A percentile compares a stretch with the other conserved stretches of the same genome.
phyloP scores from a whole-genome alignment of 2,329 filamentous ascomycete genomes.

The Stemphylium beticola region DNA sequence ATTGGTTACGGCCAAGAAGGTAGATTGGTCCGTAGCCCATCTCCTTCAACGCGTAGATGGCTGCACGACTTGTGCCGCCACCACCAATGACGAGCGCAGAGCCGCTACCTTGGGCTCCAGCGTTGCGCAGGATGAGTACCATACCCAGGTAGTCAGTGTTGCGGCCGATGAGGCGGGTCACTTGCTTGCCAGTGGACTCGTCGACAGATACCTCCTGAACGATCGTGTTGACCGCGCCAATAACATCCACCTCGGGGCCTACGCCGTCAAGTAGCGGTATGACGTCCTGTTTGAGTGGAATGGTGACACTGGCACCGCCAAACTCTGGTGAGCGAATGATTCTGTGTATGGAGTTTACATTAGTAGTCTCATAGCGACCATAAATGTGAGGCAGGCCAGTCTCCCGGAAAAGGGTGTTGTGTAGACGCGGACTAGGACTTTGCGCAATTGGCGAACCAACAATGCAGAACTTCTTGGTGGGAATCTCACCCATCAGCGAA shows the following conservation, averaged over 20 bases:
- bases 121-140: slow-evolving; percentile 75
- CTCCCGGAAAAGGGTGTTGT: slow-evolving; percentile 81
- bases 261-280: slow-evolving; percentile 81
- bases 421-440: slow-evolving; percentile 85
- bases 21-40: slow-evolving; percentile 89
- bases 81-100: slow-evolving; percentile 85
- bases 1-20: slow-evolving; percentile 76
- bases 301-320: slow-evolving; percentile 93
- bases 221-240: slow-evolving; percentile 95
- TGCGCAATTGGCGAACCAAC: slow-evolving; percentile 85
- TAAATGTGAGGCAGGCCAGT: slow-evolving; percentile 88
- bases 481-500: slow-evolving; percentile 78
- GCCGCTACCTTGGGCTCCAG: slow-evolving; percentile 56
- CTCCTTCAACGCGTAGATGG: slow-evolving; percentile 83
- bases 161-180: slow-evolving; percentile 72
- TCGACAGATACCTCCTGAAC: slow-evolving; percentile 61
- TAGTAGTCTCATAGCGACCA: slow-evolving; percentile 73
- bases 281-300: slow-evolving; percentile 90
- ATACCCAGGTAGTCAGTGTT: slow-evolving; percentile 98
- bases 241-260: slow-evolving; percentile 76
- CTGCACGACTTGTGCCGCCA: slow-evolving; percentile 89
- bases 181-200: slow-evolving; percentile 48
- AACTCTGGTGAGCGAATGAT: slow-evolving; percentile 76
- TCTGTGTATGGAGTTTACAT: slow-evolving; percentile 63
- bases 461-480: slow-evolving; percentile 78